Base-by-base conservation (phyloP, 2,329 filamentous ascomycete species). In the Calonectria leucothoes region DNA sequence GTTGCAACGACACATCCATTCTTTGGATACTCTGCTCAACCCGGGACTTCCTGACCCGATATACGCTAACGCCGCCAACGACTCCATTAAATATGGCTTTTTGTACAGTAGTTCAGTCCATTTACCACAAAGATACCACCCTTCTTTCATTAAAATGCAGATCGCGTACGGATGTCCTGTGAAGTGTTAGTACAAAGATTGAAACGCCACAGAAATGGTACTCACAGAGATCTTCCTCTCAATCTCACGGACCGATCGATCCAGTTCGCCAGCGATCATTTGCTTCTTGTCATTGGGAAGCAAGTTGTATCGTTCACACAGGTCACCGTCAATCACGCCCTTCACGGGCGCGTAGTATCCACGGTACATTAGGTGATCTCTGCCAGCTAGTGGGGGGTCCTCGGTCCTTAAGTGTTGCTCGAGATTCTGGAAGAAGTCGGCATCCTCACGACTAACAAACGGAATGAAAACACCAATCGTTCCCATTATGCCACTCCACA, bases 331-430 rank as follows among this genome's bases (percentile, higher is more conserved):
- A 80, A 99, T 98, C 33, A 97, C 93, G 11, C 96, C 96, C 89
- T 99, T 99, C 51, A 98, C 95, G 0, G 97, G 97, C 8, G 95
- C 95, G 83, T 98, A 99, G 85, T 98, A 99, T 76, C 95, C 93
- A 75, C 97, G 91, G 84, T 98, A 99, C 81, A 98, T 97, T 57
- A 99, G 88, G 84, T 99, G 97, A 83, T 99, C 97, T 77, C 97
- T 91, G 51, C 97, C 97, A 25, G 95, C 94, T 59, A 99, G 87
- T 10, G 96, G 96, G 42, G 96, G 90, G 81, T 98, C 96, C 82
- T 98, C 95, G 15, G 91, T 92, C 61, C 96, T 91, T 83, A 99
- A 89, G 81, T 98, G 94, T 82, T 94, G 93, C 86, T 99, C 97
- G 29, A 99, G 89, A 74, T 92, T 95, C 84, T 98, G 96, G 91